A percentile compares a stretch with the other conserved stretches of the same genome.
phyloP scores from a whole-genome alignment of 2,329 filamentous ascomycete species.

The Fusarium sp. region DNA sequence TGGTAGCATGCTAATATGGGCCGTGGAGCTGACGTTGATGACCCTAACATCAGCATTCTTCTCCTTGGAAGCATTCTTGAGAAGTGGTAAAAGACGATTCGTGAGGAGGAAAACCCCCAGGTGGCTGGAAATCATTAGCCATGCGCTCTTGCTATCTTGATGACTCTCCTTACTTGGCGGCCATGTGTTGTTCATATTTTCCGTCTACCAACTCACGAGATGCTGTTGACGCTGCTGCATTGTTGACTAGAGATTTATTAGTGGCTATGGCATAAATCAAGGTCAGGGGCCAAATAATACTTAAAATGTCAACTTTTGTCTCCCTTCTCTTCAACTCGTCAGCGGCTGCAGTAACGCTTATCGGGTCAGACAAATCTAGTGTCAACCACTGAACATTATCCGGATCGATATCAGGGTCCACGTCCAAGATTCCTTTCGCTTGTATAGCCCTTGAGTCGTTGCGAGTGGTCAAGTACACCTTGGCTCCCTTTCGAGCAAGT shows the following conservation, averaged over 20 bases:
- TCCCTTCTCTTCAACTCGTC: background rate
- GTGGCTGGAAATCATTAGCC: constrained; percentile 31
- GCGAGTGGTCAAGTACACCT: constrained; percentile 5
- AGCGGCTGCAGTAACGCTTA: background rate
- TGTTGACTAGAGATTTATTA: constrained; percentile 38
- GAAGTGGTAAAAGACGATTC: constrained; percentile 41
- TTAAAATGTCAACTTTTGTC: constrained; percentile 6
- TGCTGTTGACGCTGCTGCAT: constrained; percentile 12
- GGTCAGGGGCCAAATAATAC: background rate
- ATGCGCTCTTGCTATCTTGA: background rate
- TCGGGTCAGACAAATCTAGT: background rate
- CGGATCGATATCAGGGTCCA: background rate
- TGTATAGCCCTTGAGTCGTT: background rate
- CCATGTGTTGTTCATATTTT: constrained; percentile 41
- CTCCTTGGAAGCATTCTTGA: constrained; percentile 32
- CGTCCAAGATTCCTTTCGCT: background rate
- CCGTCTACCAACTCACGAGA: constrained; percentile 18
- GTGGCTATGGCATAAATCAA: background rate
- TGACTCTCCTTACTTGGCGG: constrained; percentile 26
- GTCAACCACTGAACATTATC: background rate
- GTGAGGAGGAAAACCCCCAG: constrained; percentile 43
- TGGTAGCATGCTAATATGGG: constrained; percentile 27
- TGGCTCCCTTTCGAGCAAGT: background rate
- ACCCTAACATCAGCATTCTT: constrained; percentile 40
- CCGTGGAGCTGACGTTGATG: constrained; percentile 37